phyloP scores from a whole-genome alignment of 768 basidiomycete species.

The Amanita rimosa region DNA sequence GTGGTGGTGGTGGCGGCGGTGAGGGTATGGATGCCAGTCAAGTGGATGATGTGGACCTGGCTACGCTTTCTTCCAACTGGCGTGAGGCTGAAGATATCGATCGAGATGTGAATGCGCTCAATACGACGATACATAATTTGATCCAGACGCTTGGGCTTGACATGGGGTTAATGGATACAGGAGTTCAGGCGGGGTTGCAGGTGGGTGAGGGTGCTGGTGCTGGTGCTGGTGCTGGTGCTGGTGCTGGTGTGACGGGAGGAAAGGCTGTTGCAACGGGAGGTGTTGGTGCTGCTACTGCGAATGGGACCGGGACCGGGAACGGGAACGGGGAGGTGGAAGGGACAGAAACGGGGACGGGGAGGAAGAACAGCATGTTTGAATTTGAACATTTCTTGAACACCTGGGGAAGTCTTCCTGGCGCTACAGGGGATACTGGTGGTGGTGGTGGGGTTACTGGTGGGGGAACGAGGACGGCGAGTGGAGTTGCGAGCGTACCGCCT shows the following conservation, averaged over 20 bases:
- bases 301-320: not conserved
- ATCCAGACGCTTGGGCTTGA: slow-evolving; percentile 65
- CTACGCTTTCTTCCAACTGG: slow-evolving; percentile 35
- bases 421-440: no score
- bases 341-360: not conserved
- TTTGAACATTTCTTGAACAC: slow-evolving; percentile 6
- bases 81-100: slow-evolving; percentile 53
- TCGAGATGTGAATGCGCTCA: slow-evolving; percentile 60
- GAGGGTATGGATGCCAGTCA: no score
- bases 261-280: not conserved
- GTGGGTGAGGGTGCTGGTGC: not conserved
- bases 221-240: not conserved
- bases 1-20: no score
- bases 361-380: slow-evolving; percentile 1
- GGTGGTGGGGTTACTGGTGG: not conserved
- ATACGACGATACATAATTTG: slow-evolving; percentile 56
- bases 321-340: not conserved
- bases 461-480: not conserved
- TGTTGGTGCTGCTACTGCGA: not conserved
- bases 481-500: slow-evolving; percentile 16
- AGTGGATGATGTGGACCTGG: slow-evolving; percentile 13
- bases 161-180: slow-evolving; percentile 21
- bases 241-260: not conserved
- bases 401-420: slow-evolving; percentile 4
- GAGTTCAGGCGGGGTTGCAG: not conserved